Conservation (phyloP, 495 filamentous ascomycete genomes). For the Penicillium canariense region DNA sequence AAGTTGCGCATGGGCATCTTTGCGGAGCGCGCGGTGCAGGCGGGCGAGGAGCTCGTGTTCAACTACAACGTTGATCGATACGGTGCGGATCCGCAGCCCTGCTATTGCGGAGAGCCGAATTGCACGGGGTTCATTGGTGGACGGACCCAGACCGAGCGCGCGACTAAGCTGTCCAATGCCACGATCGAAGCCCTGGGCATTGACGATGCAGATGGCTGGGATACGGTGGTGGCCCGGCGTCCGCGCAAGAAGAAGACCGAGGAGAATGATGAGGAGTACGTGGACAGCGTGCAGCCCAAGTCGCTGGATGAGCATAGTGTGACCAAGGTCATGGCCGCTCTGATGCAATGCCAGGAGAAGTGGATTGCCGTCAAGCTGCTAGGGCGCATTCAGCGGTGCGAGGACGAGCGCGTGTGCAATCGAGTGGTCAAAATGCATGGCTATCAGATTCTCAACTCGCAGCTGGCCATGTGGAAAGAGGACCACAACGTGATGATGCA, state of each 20-base stretch:
- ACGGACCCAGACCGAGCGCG: slow-evolving; percentile 94
- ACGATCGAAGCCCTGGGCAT: slow-evolving; percentile 96
- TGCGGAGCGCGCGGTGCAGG: slow-evolving; percentile 78
- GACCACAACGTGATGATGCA: slow-evolving; percentile 87
- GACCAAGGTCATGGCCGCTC: slow-evolving; percentile 96
- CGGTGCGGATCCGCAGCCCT: slow-evolving; percentile 92
- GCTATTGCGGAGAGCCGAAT: slow-evolving; percentile 93
- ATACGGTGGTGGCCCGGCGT: slow-evolving; percentile 81
- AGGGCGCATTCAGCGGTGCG: slow-evolving; percentile 80
- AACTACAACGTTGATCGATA: slow-evolving; percentile 99
- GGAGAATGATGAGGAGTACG: slow-evolving; percentile 95
- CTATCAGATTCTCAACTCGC: slow-evolving; percentile 88
- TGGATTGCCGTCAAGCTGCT: slow-evolving; percentile 98
- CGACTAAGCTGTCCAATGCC: slow-evolving; percentile 84
- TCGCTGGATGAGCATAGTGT: slow-evolving; percentile 84
- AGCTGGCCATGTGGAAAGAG: slow-evolving; percentile 77
- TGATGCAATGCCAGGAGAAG: slow-evolving; percentile 98
- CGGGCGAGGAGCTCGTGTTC: slow-evolving; percentile 97
- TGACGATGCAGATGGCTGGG: slow-evolving; percentile 90
- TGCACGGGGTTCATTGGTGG: slow-evolving; percentile 96
- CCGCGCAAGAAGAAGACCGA: slow-evolving; percentile 91
- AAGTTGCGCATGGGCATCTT: slow-evolving; percentile 99
- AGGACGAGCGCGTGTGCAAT: slow-evolving; percentile 84
- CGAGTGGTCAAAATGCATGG: slow-evolving; percentile 95
- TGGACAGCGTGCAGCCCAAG: slow-evolving; percentile 83